Evolutionary conservation across 2,329 filamentous ascomycete species (phyloP).

Genomic region (Pseudomassariella vexata): DNA sequence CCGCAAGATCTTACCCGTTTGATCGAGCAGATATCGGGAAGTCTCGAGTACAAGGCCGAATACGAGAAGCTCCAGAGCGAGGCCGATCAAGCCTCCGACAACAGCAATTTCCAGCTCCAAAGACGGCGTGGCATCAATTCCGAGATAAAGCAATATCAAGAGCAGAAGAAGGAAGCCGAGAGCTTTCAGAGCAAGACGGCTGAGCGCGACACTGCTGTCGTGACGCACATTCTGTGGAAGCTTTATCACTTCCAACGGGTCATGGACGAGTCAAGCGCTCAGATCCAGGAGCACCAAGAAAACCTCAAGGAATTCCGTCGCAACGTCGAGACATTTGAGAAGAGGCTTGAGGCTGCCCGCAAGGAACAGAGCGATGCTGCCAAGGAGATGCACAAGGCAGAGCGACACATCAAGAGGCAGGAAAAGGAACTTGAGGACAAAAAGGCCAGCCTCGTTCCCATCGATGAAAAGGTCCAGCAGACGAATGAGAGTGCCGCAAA

Average conservation of each 20-base stretch:
- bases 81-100: conserved; percentile 79
- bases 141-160: conserved; percentile 95
- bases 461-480: conserved; percentile 86
- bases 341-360: conserved; percentile 72
- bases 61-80: conserved; percentile 88
- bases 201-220: conserved; percentile 83
- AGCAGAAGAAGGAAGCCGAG: conserved; percentile 93
- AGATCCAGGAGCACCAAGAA: conserved; percentile 90
- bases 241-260: conserved; percentile 89
- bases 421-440: conserved; percentile 84
- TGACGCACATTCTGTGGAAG: conserved; percentile 94
- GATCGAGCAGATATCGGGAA: conserved; percentile 97
- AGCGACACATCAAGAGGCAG: conserved; percentile 78
- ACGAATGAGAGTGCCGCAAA: conserved; percentile 65
- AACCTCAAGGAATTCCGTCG: conserved; percentile 90
- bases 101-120: conserved; percentile 82
- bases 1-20: conserved; percentile 88
- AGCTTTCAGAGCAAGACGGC: conserved; percentile 87
- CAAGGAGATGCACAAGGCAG: conserved; percentile 73
- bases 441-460: conserved; percentile 77
- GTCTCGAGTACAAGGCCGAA: conserved; percentile 86
- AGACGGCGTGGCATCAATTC: conserved; percentile 91
- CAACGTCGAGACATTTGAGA: conserved; percentile 79
- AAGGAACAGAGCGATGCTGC: conserved; percentile 75
- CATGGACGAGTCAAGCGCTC: conserved; percentile 84